These are phyloP conservation scores for Backusella parvicylindrica DNA, from an alignment of 192 early-diverging fungal genomes.

Conservation along the genomic window DNA sequence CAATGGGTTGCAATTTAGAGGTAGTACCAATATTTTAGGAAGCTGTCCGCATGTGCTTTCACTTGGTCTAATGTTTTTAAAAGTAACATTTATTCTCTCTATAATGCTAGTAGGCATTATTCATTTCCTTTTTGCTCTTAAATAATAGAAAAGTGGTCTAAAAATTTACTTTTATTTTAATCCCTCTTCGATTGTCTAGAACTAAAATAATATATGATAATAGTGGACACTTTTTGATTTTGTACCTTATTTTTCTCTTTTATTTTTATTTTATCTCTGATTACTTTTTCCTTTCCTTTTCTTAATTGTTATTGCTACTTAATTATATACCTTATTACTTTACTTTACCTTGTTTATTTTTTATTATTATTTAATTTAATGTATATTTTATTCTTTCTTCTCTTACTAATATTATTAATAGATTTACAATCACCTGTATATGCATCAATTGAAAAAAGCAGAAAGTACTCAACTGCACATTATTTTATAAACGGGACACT, in stretches of 20 bases:
- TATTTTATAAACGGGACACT: neutral
- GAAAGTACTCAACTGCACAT: constrained; percentile 7
- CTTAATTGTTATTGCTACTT: neutral
- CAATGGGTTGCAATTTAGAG: neutral
- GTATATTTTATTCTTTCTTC: neutral
- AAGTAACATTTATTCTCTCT: neutral
- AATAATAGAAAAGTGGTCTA: neutral
- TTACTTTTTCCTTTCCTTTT: neutral
- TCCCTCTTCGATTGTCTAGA: neutral
- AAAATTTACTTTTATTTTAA: neutral
- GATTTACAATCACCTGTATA: neutral
- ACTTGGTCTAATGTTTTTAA: neutral
- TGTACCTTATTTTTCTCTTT: neutral
- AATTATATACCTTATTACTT: neutral
- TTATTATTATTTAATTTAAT: neutral
- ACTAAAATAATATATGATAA: neutral
- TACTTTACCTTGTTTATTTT: neutral
- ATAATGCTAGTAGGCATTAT: neutral
- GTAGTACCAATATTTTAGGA: neutral
- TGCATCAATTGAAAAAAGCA: neutral
- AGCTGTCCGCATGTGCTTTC: neutral
- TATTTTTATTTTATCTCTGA: neutral
- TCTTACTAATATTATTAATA: neutral
- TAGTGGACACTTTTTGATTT: neutral
- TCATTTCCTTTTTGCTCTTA: neutral